Evolutionary conservation across 202 grass and related monocot species (phyloP), one percentile per base, ranked within the genome.

Genomic region (Eragrostis tef): DNA sequence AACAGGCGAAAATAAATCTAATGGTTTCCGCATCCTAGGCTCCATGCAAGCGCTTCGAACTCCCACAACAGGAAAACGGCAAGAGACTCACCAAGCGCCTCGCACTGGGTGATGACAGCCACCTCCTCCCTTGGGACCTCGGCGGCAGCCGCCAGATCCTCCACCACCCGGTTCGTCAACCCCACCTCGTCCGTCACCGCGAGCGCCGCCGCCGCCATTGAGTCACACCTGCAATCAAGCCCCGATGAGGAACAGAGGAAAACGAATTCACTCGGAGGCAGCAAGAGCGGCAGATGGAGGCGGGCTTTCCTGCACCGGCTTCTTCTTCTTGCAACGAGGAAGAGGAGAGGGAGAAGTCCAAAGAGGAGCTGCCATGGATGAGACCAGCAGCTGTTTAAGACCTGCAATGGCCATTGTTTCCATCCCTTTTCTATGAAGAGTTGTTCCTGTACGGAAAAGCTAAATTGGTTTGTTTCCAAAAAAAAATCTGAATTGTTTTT

Each of bases 161-260:
- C 69, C 51, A 93, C 88, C 79, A 73, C 82, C 39, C 75, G 77
- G 27, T 93, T 77, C 34, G 92, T 82, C 63, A 94, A 74, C 29
- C 42, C 89, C 66, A 90, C 82, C 29, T 93, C 90, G 53, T 95
- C 92, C 81, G 95, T 98, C 29, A 98, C 73, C 46, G 83, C 82
- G 45, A 95, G 93, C 45, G 80, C 68, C 61, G 88, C 85, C 19
- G 86, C 58, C 7, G 46, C 22, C 74, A 2, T 25, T 4, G 8
- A 10, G 11, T 14, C 7, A 19, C 17, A 34, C 76, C 87, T 89
- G 87, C 56, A 42, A 11, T 21, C 16, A 44, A 11, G 20, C 39
- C 59, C 29, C 34, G 4, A 41, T 10, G 41, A 9, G 24, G 12
- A 74, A 17, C 12, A 29, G 29, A 50, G 51, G 77, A 66, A 39